Evolutionary conservation across 176 grass and related monocot species (phyloP).

Genomic region (Saccharum spontaneum): DNA sequence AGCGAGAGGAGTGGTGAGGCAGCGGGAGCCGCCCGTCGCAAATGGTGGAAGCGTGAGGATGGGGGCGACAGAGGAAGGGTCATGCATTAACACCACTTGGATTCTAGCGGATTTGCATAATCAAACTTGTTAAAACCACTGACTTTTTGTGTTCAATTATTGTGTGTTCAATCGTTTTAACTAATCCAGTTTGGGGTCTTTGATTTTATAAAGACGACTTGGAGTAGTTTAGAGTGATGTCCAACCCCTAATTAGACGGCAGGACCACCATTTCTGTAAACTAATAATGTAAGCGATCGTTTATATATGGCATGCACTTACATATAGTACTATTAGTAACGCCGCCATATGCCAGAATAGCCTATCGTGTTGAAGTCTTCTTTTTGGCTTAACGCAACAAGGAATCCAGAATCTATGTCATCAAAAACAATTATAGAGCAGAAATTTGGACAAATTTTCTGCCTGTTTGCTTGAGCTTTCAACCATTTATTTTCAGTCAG

Average conservation of each 20-base stretch:
- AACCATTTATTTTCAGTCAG: too few species aligned
- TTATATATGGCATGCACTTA: background rate
- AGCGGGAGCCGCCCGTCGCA: too few species aligned
- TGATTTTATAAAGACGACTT: background rate
- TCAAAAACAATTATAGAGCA: too few species aligned
- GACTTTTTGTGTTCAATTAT: too few species aligned
- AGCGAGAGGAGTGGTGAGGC: too few species aligned
- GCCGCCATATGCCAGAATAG: background rate
- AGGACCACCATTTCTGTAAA: background rate
- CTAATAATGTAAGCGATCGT: background rate
- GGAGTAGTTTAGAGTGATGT: background rate
- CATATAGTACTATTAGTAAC: background rate
- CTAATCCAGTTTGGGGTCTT: background rate
- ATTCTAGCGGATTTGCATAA: too few species aligned
- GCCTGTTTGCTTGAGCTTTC: too few species aligned
- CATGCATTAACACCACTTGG: too few species aligned
- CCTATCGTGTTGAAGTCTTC: background rate
- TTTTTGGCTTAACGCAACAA: background rate
- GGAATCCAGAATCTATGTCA: background rate
- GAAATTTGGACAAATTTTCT: too few species aligned
- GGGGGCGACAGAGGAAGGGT: too few species aligned
- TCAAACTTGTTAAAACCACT: too few species aligned
- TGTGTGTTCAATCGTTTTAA: background rate
- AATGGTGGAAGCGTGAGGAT: too few species aligned
- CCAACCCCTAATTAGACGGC: background rate